Base-by-base conservation (phyloP, 768 basidiomycete species). In the Clathrus columnatus region DNA sequence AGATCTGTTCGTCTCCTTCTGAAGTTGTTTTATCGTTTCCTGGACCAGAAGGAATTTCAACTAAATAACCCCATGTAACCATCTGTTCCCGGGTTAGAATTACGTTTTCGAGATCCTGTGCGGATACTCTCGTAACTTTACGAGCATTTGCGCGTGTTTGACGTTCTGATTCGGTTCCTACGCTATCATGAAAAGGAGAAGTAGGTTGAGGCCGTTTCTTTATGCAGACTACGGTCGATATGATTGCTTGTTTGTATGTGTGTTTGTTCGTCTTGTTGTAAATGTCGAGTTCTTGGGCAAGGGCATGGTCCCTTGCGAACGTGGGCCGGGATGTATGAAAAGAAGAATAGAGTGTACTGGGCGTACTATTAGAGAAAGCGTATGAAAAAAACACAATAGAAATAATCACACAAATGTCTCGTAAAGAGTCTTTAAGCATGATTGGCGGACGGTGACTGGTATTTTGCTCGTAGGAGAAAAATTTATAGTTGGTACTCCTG, bases 281-380 rank as follows among this genome's bases (percentile, higher is more conserved):
- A 0, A 91, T 75, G 57, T 91, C 84, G 29, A 80, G 78, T 63
- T 95, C 92, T 63, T 95, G 91, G 48, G 72, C 78, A 8, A 91
- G 75, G 3, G 92, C 83, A 69, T 95, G 87, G 51, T 90, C 83
- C 0, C 83, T 70, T 0, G 90, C 86, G 18, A 93, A 66, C 21
- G 46, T 27, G n/a, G 54, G 45, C 23, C 48, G 54, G 6, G 28
- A 18, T 2, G 26, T 5, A 24, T 55, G 54, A 20, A 55, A 55
- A 4, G 54, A 29, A 14, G 45, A 23, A 48, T 55, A 55, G 21
- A 59, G n/a, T 30, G 27, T 48, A 16, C 46, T 59, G 44, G 32
- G n/a, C n/a, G n/a, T n/a, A n/a, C n/a, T n/a, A 32, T 17, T 49
- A 32, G 45, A 50, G 28, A 30, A 20, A 30, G n/a, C n/a, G 46